Evolutionary conservation across 2,329 filamentous ascomycete species (phyloP).

Genomic region (Sphaerulina musiva): DNA sequence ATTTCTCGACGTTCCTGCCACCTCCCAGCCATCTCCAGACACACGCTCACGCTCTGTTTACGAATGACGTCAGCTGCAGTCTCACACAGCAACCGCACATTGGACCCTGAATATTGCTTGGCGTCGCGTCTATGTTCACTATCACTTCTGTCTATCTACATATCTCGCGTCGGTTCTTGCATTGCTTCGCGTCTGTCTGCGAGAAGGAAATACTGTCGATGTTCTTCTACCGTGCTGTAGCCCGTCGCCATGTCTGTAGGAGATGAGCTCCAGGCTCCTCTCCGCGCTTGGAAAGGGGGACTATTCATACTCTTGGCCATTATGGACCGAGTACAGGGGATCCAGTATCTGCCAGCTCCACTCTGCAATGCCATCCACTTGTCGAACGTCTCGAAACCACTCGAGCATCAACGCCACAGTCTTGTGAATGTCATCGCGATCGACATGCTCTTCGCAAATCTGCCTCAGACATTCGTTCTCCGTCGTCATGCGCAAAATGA

Average conservation of each 20-base stretch:
- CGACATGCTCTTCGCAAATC: slow-evolving; percentile 48
- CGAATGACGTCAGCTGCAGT: background rate
- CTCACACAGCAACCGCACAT: background rate
- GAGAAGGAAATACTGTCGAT: background rate
- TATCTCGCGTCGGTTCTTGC: too few species aligned
- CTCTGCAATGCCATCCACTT: slow-evolving; percentile 48
- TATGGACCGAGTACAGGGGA: slow-evolving; percentile 35
- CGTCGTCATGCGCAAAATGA: slow-evolving; percentile 51
- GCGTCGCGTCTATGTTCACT: too few species aligned
- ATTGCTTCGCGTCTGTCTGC: background rate
- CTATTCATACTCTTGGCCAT: background rate
- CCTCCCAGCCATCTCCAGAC: background rate
- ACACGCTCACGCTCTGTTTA: background rate
- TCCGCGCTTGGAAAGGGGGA: background rate
- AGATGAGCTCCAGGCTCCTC: background rate
- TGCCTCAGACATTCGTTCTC: slow-evolving; percentile 47
- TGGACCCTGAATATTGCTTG: background rate
- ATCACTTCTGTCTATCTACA: too few species aligned
- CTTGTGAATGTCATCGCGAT: slow-evolving; percentile 43
- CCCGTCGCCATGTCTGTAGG: background rate
- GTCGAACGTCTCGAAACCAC: slow-evolving; percentile 54
- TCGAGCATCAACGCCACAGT: slow-evolving; percentile 51
- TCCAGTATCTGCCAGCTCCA: slow-evolving; percentile 52
- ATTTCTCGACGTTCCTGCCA: background rate
- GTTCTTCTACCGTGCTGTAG: background rate